Base-by-base conservation (phyloP, 331 rosid genomes). In the Malus hybrid region DNA sequence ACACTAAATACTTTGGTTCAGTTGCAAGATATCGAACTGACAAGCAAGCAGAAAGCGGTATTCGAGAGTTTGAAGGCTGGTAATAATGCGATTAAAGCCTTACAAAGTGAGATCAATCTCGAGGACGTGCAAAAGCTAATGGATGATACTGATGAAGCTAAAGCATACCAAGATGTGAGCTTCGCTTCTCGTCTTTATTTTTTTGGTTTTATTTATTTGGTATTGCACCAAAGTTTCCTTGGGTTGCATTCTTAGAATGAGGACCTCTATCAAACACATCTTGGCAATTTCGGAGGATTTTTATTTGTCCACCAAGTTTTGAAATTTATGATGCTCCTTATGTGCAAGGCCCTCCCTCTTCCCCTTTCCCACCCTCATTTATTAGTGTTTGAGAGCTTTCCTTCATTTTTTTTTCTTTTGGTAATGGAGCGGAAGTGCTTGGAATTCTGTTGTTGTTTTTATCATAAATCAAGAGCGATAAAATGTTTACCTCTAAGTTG, bases 151-250 rank as follows among this genome's bases (percentile, higher is more conserved):
- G 93, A 88, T 39, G 97, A 94, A 84, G 99, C 99, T 58, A 92
- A 87, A 84, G 97, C 96, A 80, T 94, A 94, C 83, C 99, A 92
- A 90, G 99, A 94, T 85, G 98, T 93, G 78, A 91, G 97, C 68
- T 83, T 76, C 30, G 74, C 44, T 77, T 16, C 13, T 42, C 74
- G 57, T 73, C 57, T 28, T 63, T 52, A 72, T 36, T 58, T 68
- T 69, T 65, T 58, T 62, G 61, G 15, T 73, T 79, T 72, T 68
- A 71, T 65, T 61, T 42, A 48, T 66, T 46, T 62, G 44, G 48
- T 57, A 48, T n/a, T 66, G 15, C 64, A 9, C 36, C 65, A 36
- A 32, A 72, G 50, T 34, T 57, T 78, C 13, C 39, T 6, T 63
- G 13, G 11, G 57, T 7, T 53, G 22, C 32, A 39, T 4, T 66